These are phyloP conservation scores for Clohesyomyces aquaticus DNA, from an alignment of 495 filamentous ascomycete genomes.

Conservation along the genomic window DNA sequence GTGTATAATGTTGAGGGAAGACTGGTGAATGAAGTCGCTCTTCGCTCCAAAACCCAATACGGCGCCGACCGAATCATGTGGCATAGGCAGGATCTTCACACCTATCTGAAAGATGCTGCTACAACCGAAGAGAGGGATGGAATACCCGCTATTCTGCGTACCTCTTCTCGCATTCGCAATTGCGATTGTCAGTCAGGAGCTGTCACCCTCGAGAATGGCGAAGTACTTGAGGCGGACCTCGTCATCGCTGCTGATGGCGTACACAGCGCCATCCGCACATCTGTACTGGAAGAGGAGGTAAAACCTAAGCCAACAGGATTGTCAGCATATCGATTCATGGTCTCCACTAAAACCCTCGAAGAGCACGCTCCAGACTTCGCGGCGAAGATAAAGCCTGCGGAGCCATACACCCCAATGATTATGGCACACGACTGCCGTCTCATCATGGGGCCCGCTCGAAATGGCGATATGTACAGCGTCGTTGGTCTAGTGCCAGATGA, in stretches of 20 bases:
- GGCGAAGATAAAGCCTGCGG: conserved; percentile 8
- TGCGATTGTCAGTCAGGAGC: conserved; percentile 18
- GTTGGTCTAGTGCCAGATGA: conserved; percentile 36
- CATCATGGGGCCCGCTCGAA: conserved; percentile 34
- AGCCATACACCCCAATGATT: conserved; percentile 34
- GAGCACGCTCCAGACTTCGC: conserved; percentile 4
- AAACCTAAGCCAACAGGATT: conserved; percentile 29
- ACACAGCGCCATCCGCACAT: conserved; percentile 52
- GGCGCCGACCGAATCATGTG: conserved; percentile 30
- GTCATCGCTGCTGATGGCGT: conserved; percentile 66
- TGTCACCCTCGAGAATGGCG: conserved; percentile 25
- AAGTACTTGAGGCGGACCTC: conserved; percentile 46
- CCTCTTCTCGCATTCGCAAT: not conserved
- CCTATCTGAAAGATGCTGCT: conserved; percentile 14
- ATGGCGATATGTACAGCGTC: conserved; percentile 26
- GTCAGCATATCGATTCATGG: conserved; percentile 34
- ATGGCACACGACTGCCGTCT: conserved; percentile 35
- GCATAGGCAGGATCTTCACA: conserved; percentile 36
- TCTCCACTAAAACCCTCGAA: conserved; percentile 10
- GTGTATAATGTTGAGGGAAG: conserved; percentile 29
- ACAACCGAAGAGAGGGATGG: not conserved
- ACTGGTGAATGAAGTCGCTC: conserved; percentile 17
- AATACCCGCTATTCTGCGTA: conserved; percentile 21
- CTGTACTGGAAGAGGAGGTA: conserved; percentile 48
- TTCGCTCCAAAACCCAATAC: conserved; percentile 19